Evolutionary conservation across 441 rosid genomes (phyloP).

Genomic region (Euphorbia celastroides): DNA sequence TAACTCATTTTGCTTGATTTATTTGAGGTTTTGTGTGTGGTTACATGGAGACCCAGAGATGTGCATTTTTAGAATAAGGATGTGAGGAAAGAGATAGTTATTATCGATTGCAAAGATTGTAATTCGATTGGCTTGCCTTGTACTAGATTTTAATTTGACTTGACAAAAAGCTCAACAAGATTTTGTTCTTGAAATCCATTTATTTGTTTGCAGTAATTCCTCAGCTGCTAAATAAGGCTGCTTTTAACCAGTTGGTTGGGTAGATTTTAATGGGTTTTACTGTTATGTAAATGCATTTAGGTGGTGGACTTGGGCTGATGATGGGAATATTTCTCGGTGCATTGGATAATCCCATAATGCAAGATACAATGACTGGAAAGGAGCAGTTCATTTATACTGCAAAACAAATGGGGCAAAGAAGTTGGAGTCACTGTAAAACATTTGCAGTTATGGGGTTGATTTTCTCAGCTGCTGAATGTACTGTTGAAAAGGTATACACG

Average conservation of each 20-base stretch:
- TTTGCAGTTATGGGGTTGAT: slow-evolving; percentile 92
- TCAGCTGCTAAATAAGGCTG: background rate
- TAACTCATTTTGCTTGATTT: background rate
- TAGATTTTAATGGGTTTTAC: slow-evolving; percentile 3
- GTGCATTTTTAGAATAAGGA: background rate
- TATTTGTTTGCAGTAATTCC: background rate
- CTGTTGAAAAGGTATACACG: slow-evolving; percentile 75
- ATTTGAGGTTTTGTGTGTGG: background rate
- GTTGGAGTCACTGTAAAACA: slow-evolving; percentile 82
- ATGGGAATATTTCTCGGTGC: slow-evolving; percentile 88
- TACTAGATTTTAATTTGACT: no score
- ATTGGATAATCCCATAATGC: slow-evolving; percentile 71
- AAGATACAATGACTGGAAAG: slow-evolving; percentile 70
- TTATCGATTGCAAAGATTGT: background rate
- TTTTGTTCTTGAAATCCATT: background rate
- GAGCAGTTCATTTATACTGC: slow-evolving; percentile 66
- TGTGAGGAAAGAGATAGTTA: no score
- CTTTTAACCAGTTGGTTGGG: background rate
- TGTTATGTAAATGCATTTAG: slow-evolving; percentile 34
- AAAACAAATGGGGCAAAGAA: slow-evolving; percentile 80
- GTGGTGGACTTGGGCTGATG: slow-evolving; percentile 83
- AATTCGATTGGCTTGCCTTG: background rate
- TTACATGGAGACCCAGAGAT: background rate
- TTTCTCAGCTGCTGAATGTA: slow-evolving; percentile 88
- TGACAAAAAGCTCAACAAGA: background rate